Conservation (phyloP, 441 rosid genomes). For the Breynia disticha region DNA sequence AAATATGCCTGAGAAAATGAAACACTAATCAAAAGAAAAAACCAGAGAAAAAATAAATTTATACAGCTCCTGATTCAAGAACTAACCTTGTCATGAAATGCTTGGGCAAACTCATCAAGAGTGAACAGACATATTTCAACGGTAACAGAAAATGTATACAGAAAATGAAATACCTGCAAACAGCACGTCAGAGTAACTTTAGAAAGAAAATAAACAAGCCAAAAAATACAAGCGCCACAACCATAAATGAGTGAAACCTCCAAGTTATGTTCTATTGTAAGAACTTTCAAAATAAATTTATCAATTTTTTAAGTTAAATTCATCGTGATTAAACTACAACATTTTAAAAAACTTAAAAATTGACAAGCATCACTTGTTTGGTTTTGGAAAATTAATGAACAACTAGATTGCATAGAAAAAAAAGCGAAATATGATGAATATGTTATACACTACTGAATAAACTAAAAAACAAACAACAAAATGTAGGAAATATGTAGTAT, state of each 20-base stretch:
- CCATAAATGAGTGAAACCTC: not conserved
- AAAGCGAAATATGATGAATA: too few species aligned
- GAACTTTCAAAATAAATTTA: too few species aligned
- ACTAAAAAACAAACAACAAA: not conserved
- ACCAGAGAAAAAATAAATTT: slow-evolving; percentile 4
- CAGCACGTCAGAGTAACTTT: slow-evolving; percentile 15
- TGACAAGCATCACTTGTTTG: too few species aligned
- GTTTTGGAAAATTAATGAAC: too few species aligned
- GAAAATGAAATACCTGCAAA: slow-evolving; percentile 84
- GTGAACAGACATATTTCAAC: slow-evolving; percentile 66
- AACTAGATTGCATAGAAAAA: too few species aligned
- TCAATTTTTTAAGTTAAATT: too few species aligned
- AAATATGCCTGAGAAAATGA: slow-evolving; percentile 5
- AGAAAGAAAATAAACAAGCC: slow-evolving; percentile 14
- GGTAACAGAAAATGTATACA: slow-evolving; percentile 61
- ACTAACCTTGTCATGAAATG: slow-evolving; percentile 88
- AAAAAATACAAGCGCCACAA: not conserved
- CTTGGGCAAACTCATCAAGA: slow-evolving; percentile 78
- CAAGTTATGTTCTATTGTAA: not conserved
- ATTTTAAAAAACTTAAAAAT: too few species aligned
- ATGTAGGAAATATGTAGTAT: not conserved
- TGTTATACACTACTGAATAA: not conserved
- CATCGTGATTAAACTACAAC: too few species aligned
- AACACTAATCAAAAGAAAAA: slow-evolving; percentile 1
- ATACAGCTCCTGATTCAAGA: slow-evolving; percentile 8